These are phyloP conservation scores for Trichosanthes cucumerina DNA, from an alignment of 306 rosid genomes.

Conservation along the genomic window DNA sequence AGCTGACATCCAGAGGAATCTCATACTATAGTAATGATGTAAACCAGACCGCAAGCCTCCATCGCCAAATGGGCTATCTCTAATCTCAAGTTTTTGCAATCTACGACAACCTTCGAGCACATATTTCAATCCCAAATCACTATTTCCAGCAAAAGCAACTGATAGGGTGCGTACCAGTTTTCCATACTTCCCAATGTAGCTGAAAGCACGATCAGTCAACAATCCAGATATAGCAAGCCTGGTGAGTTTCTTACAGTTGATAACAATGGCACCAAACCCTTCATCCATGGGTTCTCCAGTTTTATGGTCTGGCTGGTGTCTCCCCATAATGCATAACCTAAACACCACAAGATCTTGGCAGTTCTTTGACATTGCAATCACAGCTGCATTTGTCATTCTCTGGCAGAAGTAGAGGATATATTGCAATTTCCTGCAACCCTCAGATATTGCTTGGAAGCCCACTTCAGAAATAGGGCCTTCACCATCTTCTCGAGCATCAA, in stretches of 20 bases:
- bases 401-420: conserved; percentile 71
- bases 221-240: conserved; percentile 80
- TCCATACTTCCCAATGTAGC: conserved; percentile 56
- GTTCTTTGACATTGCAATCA: conserved; percentile 65
- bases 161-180: conserved; percentile 73
- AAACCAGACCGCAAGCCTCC: conserved; percentile 54
- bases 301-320: conserved; percentile 40
- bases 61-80: conserved; percentile 86
- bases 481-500: conserved; percentile 31
- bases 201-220: conserved; percentile 66
- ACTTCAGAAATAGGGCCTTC: conserved; percentile 79
- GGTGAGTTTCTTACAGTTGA: conserved; percentile 81
- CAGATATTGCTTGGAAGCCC: conserved; percentile 68
- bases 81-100: conserved; percentile 74
- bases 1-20: conserved; percentile 89
- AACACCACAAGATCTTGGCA: conserved; percentile 77
- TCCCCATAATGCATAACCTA: conserved; percentile 74
- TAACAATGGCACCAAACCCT: conserved; percentile 86
- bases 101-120: conserved; percentile 66
- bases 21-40: conserved; percentile 73
- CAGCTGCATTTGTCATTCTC: conserved; percentile 75
- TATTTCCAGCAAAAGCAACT: conserved; percentile 71
- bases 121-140: conserved; percentile 46
- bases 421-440: conserved; percentile 70
- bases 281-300: conserved; percentile 72